These are phyloP conservation scores for Tinospora cordifolia DNA, from an alignment of 164 flowering plant species.

Conservation along the genomic window DNA sequence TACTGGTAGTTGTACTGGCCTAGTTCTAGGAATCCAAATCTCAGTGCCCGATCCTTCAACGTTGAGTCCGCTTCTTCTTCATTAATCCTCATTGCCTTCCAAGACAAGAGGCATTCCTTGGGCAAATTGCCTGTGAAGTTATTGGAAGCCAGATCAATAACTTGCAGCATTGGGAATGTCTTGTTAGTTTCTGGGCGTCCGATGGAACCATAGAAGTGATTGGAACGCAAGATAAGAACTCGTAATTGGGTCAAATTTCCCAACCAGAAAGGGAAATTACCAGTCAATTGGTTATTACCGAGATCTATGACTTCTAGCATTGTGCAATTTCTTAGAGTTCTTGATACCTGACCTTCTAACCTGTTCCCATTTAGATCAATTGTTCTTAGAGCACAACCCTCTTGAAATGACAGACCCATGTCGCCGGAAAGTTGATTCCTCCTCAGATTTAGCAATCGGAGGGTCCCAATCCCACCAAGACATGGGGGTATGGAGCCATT, in stretches of 20 bases:
- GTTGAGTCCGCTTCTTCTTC: constrained; percentile 2
- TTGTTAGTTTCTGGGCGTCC: neutral
- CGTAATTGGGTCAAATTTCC: constrained; percentile 28
- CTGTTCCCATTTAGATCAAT: constrained; percentile 44
- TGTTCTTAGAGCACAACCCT: constrained; percentile 30
- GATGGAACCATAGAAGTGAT: constrained; percentile 39
- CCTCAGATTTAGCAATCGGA: constrained; percentile 45
- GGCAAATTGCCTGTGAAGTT: constrained; percentile 9
- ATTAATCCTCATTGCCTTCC: constrained; percentile 25
- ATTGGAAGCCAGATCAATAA: constrained; percentile 18
- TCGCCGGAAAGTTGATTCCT: constrained; percentile 34
- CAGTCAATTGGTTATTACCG: constrained; percentile 46
- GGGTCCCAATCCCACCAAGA: constrained; percentile 12
- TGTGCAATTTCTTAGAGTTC: constrained; percentile 42
- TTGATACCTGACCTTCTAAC: constrained; percentile 43
- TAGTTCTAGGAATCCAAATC: constrained; percentile 2
- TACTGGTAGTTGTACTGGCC: constrained; percentile 27
- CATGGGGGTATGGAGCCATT: constrained; percentile 42
- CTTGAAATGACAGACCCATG: constrained; percentile 30
- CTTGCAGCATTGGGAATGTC: constrained; percentile 13
- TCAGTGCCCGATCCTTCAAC: constrained; percentile 3
- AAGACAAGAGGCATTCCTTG: neutral
- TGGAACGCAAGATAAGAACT: constrained; percentile 51
- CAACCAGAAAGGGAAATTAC: constrained; percentile 44
- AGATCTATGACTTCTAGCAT: constrained; percentile 49